A percentile compares a stretch with the other conserved stretches of the same genome.
Evolutionary conservation across 2,329 filamentous ascomycete species (phyloP).

Genomic region (Claviceps citrina): DNA sequence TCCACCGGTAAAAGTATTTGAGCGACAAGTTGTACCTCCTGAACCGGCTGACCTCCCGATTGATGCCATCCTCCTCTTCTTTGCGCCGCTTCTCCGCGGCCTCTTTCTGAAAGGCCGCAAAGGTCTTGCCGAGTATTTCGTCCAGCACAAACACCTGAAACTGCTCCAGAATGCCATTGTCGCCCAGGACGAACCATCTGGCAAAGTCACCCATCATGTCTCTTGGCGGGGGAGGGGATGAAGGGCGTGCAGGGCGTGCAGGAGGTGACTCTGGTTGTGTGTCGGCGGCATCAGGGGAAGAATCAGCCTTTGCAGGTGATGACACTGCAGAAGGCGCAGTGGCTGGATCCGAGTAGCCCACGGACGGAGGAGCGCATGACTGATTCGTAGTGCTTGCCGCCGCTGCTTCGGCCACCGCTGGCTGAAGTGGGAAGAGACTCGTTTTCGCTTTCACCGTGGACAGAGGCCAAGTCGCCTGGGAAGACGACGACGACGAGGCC

Average conservation of each 20-base stretch:
- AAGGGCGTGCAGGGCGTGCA: slow-evolving; percentile 2
- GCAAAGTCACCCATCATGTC: slow-evolving; percentile 35
- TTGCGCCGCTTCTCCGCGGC: slow-evolving; percentile 25
- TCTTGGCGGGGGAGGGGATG: slow-evolving; percentile 7
- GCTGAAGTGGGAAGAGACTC: not conserved
- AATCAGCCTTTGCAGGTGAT: not conserved
- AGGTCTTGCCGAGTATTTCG: slow-evolving; percentile 28
- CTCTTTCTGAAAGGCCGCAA: slow-evolving; percentile 23
- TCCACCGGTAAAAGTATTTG: slow-evolving; percentile 44
- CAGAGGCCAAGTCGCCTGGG: not conserved
- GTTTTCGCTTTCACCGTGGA: not conserved
- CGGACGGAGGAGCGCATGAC: not conserved
- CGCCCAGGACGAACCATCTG: slow-evolving; percentile 39
- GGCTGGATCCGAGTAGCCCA: not conserved
- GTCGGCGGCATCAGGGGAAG: not conserved
- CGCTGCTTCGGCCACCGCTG: not conserved
- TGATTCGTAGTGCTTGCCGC: not conserved
- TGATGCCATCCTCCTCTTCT: slow-evolving; percentile 32
- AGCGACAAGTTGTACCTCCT: slow-evolving; percentile 33
- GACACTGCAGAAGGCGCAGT: not conserved
- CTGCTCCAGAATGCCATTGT: slow-evolving; percentile 36
- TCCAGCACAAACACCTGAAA: slow-evolving; percentile 32
- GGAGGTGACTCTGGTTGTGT: not conserved
- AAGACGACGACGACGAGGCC: not conserved
- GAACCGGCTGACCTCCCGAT: slow-evolving; percentile 33